Base-by-base conservation (phyloP, 768 basidiomycete genomes). In the Lactifluus hygrophoroides region DNA sequence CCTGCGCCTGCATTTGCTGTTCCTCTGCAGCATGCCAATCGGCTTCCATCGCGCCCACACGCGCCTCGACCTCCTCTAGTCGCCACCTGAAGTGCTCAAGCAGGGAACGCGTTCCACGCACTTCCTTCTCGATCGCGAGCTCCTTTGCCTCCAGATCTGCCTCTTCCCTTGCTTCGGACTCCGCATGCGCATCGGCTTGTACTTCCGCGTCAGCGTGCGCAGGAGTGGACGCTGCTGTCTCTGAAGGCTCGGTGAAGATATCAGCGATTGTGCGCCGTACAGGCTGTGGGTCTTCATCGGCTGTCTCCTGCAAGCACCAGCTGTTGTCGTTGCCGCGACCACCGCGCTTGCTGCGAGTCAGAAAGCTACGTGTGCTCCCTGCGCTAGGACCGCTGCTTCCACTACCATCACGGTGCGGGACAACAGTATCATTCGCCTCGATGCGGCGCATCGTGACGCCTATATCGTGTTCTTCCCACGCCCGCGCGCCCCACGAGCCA, bases 401-500 rank as follows among this genome's bases (percentile, higher is more conserved):
- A 14, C 61, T 66, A 11, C 57, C 66, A 6, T 61, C 54, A 6
- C 37, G 50, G 23, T 32, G 46, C 28, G 35, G 44, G 53, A 50
- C 51, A 25, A 54, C 56, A 11, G 58, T 54, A 27, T 53, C 65
- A 51, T 56, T 46, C 16, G 61, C 63, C 13, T 62, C 59, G 30
- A 70, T 34, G 30, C 66, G 68, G 60, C 72, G 73, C 27, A 72
- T 67, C 17, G 73, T 74, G 11, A 65, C 64, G 1, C 71, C 71
- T 21, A 64, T 19, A 54, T 72, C 68, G 45, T 69, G 62, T 30
- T 70, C 70, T 62, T 74, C 73, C 73, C 73, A 74, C 3, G 73
- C 73, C 5, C 69, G 64, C 11, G 72, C 73, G 34, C 73, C 74
- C 70, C 69, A 70, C 27, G 67, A 64, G 16, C 65, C 61, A 4